phyloP scores from a whole-genome alignment of 371 early-diverging fungal species.

The Parasitella parasitica region DNA sequence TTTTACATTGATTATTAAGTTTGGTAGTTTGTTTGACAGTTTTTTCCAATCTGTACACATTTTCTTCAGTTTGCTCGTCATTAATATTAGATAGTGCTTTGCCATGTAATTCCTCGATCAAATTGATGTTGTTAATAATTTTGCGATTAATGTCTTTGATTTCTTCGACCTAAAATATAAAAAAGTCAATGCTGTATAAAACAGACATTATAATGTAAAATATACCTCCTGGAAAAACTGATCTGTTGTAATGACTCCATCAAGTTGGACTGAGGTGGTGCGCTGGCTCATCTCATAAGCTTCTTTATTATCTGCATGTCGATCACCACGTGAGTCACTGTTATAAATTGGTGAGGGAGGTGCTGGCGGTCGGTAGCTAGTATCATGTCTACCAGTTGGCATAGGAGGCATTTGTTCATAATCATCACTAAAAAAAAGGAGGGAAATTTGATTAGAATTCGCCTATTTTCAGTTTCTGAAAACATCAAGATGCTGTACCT shows the following conservation, averaged over 20 bases:
- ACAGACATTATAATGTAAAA: background rate
- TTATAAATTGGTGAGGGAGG: conserved; percentile 42
- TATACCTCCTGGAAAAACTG: conserved; percentile 50
- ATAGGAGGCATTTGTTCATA: conserved; percentile 42
- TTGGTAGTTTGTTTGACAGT: conserved; percentile 67
- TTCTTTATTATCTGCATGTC: conserved; percentile 39
- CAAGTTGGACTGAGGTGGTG: background rate
- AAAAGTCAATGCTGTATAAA: background rate
- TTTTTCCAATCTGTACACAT: conserved; percentile 64
- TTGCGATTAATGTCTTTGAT: conserved; percentile 67
- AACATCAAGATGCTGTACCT: conserved; percentile 24
- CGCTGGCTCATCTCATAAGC: conserved; percentile 48
- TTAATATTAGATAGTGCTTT: conserved; percentile 67
- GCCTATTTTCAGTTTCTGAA: background rate
- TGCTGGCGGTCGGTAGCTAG: conserved; percentile 42
- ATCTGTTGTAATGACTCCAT: conserved; percentile 40
- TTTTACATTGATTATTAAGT: conserved; percentile 61
- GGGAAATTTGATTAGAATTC: background rate
- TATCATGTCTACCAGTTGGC: conserved; percentile 29
- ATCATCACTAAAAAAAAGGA: conserved; percentile 33
- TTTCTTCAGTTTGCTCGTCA: conserved; percentile 66
- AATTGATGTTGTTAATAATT: conserved; percentile 62
- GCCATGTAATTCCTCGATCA: conserved; percentile 71
- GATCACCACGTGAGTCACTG: conserved; percentile 28
- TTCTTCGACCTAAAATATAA: conserved; percentile 55